Percentiles rank a stretch among this genome's conserved stretches.
Evolutionary conservation across 495 filamentous ascomycete genomes (phyloP).

Genomic region (Neurospora sp.): DNA sequence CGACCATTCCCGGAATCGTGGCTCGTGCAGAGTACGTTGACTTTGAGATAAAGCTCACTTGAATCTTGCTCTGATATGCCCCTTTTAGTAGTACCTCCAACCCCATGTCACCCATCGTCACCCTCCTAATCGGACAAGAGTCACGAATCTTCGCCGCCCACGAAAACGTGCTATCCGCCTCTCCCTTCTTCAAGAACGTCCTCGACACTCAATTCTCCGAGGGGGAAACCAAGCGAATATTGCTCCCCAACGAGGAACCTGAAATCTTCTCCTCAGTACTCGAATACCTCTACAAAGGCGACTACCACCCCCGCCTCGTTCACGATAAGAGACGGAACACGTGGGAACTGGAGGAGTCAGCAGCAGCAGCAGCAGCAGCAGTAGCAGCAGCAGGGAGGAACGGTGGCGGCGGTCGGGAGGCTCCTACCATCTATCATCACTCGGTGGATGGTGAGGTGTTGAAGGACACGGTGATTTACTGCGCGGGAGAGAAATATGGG

Average conservation of each 20-base stretch:
- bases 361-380: not conserved
- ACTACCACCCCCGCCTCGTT: conserved; percentile 72
- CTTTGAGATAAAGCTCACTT: not conserved
- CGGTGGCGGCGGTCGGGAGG: conserved; percentile 23
- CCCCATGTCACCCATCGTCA: conserved; percentile 64
- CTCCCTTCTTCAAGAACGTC: conserved; percentile 63
- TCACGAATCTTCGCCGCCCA: conserved; percentile 84
- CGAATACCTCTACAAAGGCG: conserved; percentile 86
- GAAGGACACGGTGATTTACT: conserved; percentile 87
- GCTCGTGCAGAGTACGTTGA: conserved; percentile 25
- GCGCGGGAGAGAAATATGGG: conserved; percentile 71
- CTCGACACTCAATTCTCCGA: conserved; percentile 55
- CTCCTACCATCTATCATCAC: conserved; percentile 62
- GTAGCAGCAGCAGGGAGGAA: not conserved
- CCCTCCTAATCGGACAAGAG: conserved; percentile 65
- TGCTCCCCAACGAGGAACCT: conserved; percentile 75
- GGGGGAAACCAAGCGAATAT: conserved; percentile 55
- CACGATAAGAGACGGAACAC: conserved; percentile 58
- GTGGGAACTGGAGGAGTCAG: conserved; percentile 56
- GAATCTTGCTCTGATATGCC: conserved; percentile 5
- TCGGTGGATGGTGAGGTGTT: conserved; percentile 58
- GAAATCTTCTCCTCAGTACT: conserved; percentile 86
- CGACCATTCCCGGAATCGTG: conserved; percentile 20
- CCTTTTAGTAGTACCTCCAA: conserved; percentile 27
- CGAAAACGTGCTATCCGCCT: conserved; percentile 69